Evolutionary conservation across 2,329 filamentous ascomycete genomes (phyloP), one percentile per base, ranked within the genome.

Genomic region (Lasiodiplodia citricola): DNA sequence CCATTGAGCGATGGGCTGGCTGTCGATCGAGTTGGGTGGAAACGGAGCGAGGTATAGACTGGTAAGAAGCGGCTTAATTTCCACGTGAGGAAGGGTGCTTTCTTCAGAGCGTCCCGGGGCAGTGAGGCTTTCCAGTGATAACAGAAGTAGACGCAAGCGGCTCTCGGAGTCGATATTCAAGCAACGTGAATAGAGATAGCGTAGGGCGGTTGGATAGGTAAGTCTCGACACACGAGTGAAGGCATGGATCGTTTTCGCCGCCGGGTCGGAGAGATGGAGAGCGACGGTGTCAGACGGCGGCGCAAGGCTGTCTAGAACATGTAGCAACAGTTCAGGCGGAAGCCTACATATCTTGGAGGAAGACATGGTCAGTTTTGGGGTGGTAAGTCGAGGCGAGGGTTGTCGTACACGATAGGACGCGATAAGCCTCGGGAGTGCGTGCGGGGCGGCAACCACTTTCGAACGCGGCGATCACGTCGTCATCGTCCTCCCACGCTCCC

Each of bases 171-270:
- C 80, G 50, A 87, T 75, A 71, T 82, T 82, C 44, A 85, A 70
- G 73, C 84, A 86, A 70, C 82, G 78, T 68, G 81, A 74, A 56
- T 80, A 80, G n/a, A 87, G 79, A 13, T 83, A 76, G 50, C 77
- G 80, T 18, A 78, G 77, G 3, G 85, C 83, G 11, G 81, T 69
- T 4, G 73, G 70, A 70, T 83, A 79, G 3, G 82, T 84, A 18
- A 80, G 79, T 3, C 79, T 79, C 44, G 80, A 84, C 47, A 84
- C 82, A 23, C 78, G 74, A 3, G 81, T 80, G 69, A 86, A 79
- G 21, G 82, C 76, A 18, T 85, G 72, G 6, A 86, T 79, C 7
- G 83, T 81, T 70, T 80, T 80, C 11, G 82, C 83, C 23, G 79
- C 78, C 21, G 76, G 72, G 70, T 85, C 77, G 1, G 78, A 78